A percentile compares a stretch with the other conserved stretches of the same genome.
These are phyloP conservation scores for Aspergillus niger DNA, from an alignment of 2,329 filamentous ascomycete genomes.

Conservation along the genomic window DNA sequence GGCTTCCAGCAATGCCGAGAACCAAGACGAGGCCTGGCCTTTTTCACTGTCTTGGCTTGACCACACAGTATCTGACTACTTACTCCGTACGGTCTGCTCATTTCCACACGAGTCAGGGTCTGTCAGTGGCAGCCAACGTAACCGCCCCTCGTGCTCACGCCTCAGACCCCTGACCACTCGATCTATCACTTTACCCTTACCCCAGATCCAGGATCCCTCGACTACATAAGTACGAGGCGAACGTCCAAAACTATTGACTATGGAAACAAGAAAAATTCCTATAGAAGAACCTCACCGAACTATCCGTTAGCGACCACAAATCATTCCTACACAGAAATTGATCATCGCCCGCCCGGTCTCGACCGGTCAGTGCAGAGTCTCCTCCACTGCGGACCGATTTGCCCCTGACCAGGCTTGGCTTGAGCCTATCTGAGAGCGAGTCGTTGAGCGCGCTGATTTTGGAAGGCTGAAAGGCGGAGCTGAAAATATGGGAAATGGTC, in stretches of 20 bases:
- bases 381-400: conserved; percentile 9
- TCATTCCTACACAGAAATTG: background rate
- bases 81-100: background rate
- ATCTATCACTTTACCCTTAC: too few relatives aligned
- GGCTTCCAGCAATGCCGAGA: background rate
- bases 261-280: background rate
- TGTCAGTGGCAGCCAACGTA: background rate
- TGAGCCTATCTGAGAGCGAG: conserved; percentile 1
- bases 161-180: background rate
- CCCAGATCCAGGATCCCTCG: background rate
- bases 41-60: background rate
- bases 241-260: background rate
- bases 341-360: conserved; percentile 8
- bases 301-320: background rate
- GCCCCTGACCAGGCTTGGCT: conserved; percentile 10
- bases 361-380: conserved; percentile 6
- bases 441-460: background rate
- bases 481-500: too few relatives aligned
- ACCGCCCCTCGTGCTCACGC: background rate
- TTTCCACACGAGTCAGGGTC: background rate
- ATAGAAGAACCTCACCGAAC: background rate
- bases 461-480: background rate
- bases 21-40: background rate
- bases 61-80: too few relatives aligned
- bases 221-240: background rate